phyloP scores from a whole-genome alignment of 139 green algal genomes.

The Zygnema circumcarinatum region DNA sequence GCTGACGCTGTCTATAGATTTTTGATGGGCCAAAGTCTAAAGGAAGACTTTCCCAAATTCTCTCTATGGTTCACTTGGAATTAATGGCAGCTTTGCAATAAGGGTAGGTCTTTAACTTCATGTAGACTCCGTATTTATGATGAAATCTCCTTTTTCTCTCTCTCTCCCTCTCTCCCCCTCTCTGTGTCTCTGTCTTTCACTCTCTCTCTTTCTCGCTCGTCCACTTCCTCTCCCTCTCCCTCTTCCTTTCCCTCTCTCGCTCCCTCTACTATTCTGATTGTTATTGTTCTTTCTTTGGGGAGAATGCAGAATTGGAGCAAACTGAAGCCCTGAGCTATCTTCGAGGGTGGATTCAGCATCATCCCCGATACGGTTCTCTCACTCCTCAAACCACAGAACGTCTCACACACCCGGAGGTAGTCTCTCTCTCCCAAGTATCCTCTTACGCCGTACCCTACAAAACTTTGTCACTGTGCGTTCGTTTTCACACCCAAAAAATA shows the following conservation, averaged over 20 bases:
- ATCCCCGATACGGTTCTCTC: conserved; percentile 63
- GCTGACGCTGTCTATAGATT: too few relatives aligned
- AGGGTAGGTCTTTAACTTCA: too few relatives aligned
- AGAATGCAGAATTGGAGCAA: conserved; percentile 83
- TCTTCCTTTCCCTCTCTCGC: conserved; percentile 4
- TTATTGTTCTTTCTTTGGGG: conserved; percentile 13
- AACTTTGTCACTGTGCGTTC: neutral
- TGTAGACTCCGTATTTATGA: too few relatives aligned
- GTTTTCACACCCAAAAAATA: too few relatives aligned
- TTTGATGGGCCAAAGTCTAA: too few relatives aligned
- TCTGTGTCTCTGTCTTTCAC: neutral
- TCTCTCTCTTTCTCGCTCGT: neutral
- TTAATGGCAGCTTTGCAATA: too few relatives aligned
- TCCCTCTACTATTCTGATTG: neutral
- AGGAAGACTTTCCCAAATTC: too few relatives aligned
- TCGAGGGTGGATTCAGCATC: conserved; percentile 74
- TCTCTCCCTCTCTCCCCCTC: conserved; percentile 5
- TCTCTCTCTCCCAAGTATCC: neutral
- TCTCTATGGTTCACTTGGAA: too few relatives aligned
- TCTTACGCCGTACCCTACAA: neutral
- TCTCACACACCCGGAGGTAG: conserved; percentile 49
- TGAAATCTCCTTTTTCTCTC: neutral
- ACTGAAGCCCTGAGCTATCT: conserved; percentile 74
- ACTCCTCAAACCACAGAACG: neutral
- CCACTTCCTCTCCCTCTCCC: neutral